phyloP scores from a whole-genome alignment of 257 asterid genomes.

The Ilex asprella region DNA sequence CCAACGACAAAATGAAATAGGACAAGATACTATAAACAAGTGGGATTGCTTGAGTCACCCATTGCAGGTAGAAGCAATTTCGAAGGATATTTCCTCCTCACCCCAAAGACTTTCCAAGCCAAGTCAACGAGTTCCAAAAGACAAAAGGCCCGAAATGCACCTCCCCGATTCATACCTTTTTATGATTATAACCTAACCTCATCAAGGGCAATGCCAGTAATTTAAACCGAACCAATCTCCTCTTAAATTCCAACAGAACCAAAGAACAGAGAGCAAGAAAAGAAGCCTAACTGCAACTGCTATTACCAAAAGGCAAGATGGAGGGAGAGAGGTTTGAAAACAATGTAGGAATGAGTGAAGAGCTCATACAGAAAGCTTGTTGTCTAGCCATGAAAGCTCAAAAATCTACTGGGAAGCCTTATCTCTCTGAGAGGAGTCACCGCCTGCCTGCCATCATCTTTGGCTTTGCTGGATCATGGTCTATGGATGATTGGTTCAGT shows the following conservation, averaged over 20 bases:
- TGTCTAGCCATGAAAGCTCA: conserved; percentile 64
- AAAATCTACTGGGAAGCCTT: conserved; percentile 38
- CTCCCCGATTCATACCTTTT: background rate
- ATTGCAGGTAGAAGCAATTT: background rate
- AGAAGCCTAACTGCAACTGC: background rate
- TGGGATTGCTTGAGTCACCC: background rate
- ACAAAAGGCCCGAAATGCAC: background rate
- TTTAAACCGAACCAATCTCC: background rate
- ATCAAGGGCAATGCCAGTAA: background rate
- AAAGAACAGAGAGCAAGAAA: background rate
- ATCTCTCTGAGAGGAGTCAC: conserved; percentile 38
- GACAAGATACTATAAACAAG: too few species aligned
- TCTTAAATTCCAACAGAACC: background rate
- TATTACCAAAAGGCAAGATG: conserved; percentile 10
- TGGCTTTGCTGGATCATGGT: conserved; percentile 75
- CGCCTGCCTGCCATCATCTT: conserved; percentile 44
- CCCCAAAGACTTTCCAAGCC: background rate
- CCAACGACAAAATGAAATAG: too few species aligned
- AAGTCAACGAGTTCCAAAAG: background rate
- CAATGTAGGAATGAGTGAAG: conserved; percentile 41
- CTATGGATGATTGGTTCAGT: conserved; percentile 45
- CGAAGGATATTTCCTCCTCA: background rate
- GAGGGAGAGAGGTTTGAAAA: conserved; percentile 46
- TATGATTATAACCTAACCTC: background rate
- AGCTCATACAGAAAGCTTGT: conserved; percentile 55